Base-by-base conservation (phyloP, 202 grass and related monocot species). In the Zizania palustris region DNA sequence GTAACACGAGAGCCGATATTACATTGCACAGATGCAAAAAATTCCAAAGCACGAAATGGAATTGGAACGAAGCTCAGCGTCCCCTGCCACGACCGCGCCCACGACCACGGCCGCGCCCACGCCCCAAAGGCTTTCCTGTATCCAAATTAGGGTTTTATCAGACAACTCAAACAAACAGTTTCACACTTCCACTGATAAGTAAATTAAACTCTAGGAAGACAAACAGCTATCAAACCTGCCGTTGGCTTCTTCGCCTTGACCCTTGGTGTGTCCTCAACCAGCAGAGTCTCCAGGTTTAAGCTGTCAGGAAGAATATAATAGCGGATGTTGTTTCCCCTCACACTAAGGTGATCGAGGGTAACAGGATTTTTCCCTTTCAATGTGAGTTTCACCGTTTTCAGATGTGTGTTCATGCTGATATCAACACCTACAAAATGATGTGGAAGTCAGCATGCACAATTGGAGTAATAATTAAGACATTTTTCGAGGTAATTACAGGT, bases 331-430 rank as follows among this genome's bases (percentile, higher is more conserved):
- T 99, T 99, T 75, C 96, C 96, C 77, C 96, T 93, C 69, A 99
- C 89, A 57, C 96, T 99, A 45, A 99, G 89, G 81, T 99, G 96
- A 85, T 99, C 96, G 33, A 99, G 90, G 45, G 87, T 89, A 82
- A 96, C 96, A 39, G 89, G 92, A 81, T 96, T 99, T 71, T 99
- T 99, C 43, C 92, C 96, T 85, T 91, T 93, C 77, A 96, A 60
- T 33, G 90, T 96, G 22, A 99, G 90, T 84, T 99, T 99, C 62
- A 99, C 96, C 49, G 83, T 99, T 69, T 99, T 99, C 59, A 99
- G 83, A 81, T 99, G 96, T 43, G 96, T 99, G 73, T 99, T 99
- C 96, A 99, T 99, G 85, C 96, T 99, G 72, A 99, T 93, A 79
- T 99, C 96, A 61, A 99, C 92, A 16, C 92, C 96, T 99, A 78